Evolutionary conservation across 2,329 filamentous ascomycete species (phyloP).

Genomic region (Colletotrichum sp.): DNA sequence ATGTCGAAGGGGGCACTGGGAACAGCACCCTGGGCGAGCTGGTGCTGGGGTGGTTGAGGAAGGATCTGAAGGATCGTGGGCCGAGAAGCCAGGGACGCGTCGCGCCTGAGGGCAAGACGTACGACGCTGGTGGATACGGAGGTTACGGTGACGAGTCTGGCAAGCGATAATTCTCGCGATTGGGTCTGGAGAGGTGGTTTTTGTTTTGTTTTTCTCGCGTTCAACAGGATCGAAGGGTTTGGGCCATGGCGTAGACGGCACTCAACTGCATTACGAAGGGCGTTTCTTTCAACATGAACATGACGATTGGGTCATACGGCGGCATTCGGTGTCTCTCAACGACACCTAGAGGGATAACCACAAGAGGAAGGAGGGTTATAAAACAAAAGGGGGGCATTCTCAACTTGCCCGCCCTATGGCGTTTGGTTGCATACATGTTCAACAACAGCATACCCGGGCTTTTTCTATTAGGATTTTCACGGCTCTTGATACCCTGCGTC

Average conservation of each 20-base stretch:
- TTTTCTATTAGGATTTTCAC: slow-evolving; percentile 12
- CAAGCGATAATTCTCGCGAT: slow-evolving; percentile 20
- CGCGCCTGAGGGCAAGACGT: slow-evolving; percentile 69
- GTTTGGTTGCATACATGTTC: slow-evolving; percentile 20
- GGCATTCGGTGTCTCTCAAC: slow-evolving; percentile 4
- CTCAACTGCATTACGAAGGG: slow-evolving; percentile 17
- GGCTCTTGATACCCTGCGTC: slow-evolving; percentile 37
- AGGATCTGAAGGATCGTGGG: slow-evolving; percentile 80
- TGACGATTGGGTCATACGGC: background rate
- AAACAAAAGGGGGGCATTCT: slow-evolving; percentile 4
- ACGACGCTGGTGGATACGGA: slow-evolving; percentile 55
- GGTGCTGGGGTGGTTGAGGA: slow-evolving; percentile 84
- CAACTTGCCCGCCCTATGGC: slow-evolving; percentile 17
- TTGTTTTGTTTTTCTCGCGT: background rate
- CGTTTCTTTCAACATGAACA: slow-evolving; percentile 5
- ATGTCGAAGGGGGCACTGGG: slow-evolving; percentile 55
- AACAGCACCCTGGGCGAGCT: slow-evolving; percentile 88
- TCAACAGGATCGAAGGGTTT: background rate
- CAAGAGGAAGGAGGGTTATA: background rate
- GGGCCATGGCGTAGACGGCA: slow-evolving; percentile 1
- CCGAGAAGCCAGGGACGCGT: slow-evolving; percentile 67
- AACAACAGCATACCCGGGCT: slow-evolving; percentile 8
- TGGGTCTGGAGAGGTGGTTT: background rate
- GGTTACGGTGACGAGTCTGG: slow-evolving; percentile 63
- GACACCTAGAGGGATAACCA: background rate